Evolutionary conservation across 73 alveolate species (phyloP).

Genomic region (Tetrahymena borealis): DNA sequence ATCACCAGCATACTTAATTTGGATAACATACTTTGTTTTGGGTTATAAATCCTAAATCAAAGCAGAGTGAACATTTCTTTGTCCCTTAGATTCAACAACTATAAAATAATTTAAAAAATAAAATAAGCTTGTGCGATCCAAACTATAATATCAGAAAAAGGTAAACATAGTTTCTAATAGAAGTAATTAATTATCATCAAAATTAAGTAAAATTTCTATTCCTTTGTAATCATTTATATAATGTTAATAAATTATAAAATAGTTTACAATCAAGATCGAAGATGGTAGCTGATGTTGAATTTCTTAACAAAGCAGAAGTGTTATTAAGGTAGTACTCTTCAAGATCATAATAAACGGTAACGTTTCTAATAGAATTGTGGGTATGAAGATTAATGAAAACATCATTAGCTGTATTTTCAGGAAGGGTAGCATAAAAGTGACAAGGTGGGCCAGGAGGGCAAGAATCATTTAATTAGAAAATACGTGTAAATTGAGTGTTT

Average conservation of each 20-base stretch:
- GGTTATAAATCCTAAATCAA: not conserved
- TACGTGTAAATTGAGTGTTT: not conserved
- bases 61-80: conserved; percentile 3
- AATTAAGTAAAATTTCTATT: not conserved
- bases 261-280: not conserved
- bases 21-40: not conserved
- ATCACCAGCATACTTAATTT: not conserved
- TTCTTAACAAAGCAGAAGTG: not conserved
- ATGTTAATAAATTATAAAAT: not conserved
- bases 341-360: not conserved
- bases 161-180: not conserved
- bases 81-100: not conserved
- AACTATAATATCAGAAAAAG: no score
- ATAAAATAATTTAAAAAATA: not conserved
- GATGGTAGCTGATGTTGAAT: not conserved
- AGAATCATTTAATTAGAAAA: conserved; percentile 1
- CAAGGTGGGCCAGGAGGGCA: not conserved
- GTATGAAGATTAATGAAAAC: conserved; percentile 2
- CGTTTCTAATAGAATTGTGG: not conserved
- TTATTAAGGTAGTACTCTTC: not conserved
- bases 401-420: conserved; percentile 5
- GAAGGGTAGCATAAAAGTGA: conserved; percentile 16
- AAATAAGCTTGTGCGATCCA: no score
- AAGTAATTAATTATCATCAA: not conserved
- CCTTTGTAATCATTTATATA: not conserved